Evolutionary conservation across 2,329 filamentous ascomycete species (phyloP).

Genomic region (Aspergillus nomiae): DNA sequence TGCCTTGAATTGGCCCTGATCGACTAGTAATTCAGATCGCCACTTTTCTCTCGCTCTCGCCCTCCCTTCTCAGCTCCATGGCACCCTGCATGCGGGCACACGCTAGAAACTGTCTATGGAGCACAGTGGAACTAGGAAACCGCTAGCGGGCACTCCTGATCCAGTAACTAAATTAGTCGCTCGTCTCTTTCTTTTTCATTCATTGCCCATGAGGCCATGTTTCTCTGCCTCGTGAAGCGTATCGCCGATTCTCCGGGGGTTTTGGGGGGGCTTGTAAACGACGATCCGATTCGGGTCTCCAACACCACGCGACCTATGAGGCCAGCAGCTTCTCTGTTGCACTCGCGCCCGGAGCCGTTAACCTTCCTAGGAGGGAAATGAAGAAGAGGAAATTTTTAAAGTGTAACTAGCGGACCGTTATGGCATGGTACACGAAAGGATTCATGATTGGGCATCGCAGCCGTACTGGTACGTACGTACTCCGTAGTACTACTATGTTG

Average conservation of each 20-base stretch:
- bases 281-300: not conserved
- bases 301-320: not conserved
- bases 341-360: not conserved
- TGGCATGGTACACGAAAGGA: not conserved
- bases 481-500: not conserved
- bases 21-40: slow-evolving; percentile 1
- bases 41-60: not conserved
- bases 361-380: not conserved
- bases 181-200: not conserved
- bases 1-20: not conserved
- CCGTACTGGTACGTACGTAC: not conserved
- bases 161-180: not conserved
- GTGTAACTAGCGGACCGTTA: not conserved
- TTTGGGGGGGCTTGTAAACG: not conserved
- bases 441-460: not conserved
- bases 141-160: slow-evolving; percentile 1
- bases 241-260: not conserved
- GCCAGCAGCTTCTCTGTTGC: not conserved
- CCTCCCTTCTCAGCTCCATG: not conserved
- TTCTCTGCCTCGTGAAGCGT: not conserved
- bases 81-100: not conserved
- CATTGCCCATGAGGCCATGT: not conserved
- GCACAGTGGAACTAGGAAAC: slow-evolving; percentile 1
- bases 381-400: not conserved
- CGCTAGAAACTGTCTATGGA: slow-evolving; percentile 3